These are phyloP conservation scores for Lycium ferocissimum DNA, from an alignment of 257 asterid species.

Conservation along the genomic window DNA sequence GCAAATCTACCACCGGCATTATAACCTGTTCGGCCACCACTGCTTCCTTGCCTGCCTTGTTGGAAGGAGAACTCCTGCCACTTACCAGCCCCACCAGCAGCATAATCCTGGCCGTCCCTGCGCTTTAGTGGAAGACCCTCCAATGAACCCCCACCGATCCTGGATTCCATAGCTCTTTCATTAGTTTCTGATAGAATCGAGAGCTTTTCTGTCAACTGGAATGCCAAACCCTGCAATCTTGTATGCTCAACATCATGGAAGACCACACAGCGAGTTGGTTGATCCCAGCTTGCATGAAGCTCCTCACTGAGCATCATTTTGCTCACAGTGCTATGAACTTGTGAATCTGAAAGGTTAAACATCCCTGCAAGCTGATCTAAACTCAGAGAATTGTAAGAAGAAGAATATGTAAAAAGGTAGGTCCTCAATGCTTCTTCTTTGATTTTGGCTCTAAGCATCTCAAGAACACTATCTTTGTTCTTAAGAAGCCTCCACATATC, in stretches of 20 bases:
- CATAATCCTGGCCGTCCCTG: slow-evolving; percentile 88
- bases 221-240: slow-evolving; percentile 79
- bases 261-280: slow-evolving; percentile 79
- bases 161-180: slow-evolving; percentile 79
- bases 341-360: slow-evolving; percentile 76
- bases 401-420: slow-evolving; percentile 76
- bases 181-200: slow-evolving; percentile 74
- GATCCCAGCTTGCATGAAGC: slow-evolving; percentile 93
- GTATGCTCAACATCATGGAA: slow-evolving; percentile 82
- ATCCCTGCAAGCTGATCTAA: slow-evolving; percentile 78
- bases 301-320: slow-evolving; percentile 89
- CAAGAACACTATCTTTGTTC: slow-evolving; percentile 68
- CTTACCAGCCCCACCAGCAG: slow-evolving; percentile 62
- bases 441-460: slow-evolving; percentile 77
- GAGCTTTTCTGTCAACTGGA: slow-evolving; percentile 82
- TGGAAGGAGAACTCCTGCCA: slow-evolving; percentile 83
- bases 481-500: slow-evolving; percentile 87
- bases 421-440: slow-evolving; percentile 96
- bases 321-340: slow-evolving; percentile 74
- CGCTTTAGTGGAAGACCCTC: slow-evolving; percentile 80
- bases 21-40: slow-evolving; percentile 66
- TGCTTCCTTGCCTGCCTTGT: slow-evolving; percentile 72
- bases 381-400: slow-evolving; percentile 74
- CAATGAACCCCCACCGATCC: slow-evolving; percentile 80
- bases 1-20: slow-evolving; percentile 48